Base-by-base conservation (phyloP, 2,329 filamentous ascomycete genomes). In the Torrubiella hemipterigena region DNA sequence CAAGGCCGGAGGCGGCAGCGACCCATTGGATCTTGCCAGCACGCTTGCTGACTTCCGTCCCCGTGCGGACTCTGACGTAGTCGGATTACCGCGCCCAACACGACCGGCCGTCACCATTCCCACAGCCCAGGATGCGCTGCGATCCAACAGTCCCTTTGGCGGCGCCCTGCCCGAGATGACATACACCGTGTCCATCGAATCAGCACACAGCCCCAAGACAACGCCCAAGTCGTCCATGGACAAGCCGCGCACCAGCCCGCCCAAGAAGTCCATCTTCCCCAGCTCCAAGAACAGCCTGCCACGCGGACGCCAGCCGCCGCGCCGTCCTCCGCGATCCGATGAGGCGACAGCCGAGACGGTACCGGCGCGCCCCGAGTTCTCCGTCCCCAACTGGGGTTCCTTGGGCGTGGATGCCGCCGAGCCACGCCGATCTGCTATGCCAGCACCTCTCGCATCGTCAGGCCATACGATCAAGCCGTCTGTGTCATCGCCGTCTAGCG, bases 231-330 rank as follows among this genome's bases (percentile, higher is more conserved):
- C 25, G 8, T 35, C 32, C 8, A 17, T 34, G 10, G 38, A 44
- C 9, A 30, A 19, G 12, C 50, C 53, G 1, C 48, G 51, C 17
- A 37, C 39, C 4, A 43, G 41, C 8, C 39, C 37, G 4, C 43
- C 45, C 0, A 47, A 52, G 24, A 51, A 50, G 27, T 54, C 53
- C 1, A 45, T 50, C 7, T 58, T 56, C 14, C 52, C 54, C 3
- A 29, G 49, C 5, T 46, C 43, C 18, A 55, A 51, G 7, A n/a
- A n/a, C n/a, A 53, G 53, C 2, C 43, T 58, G 10, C 55, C 54
- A 2, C 45, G 55, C 17, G 55, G 55, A 2, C 50, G 55, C n/a
- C 44, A 38, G 7, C 44, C 40, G 14, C 45, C 44, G 2, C 37
- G 37, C 6, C 22, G 35, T 24, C 35, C 31, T 6, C 19, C 31